A percentile compares a stretch with the other conserved stretches of the same genome.
Evolutionary conservation across 352 stramenopile genomes (phyloP).

Genomic region (Phytophthora idaei): DNA sequence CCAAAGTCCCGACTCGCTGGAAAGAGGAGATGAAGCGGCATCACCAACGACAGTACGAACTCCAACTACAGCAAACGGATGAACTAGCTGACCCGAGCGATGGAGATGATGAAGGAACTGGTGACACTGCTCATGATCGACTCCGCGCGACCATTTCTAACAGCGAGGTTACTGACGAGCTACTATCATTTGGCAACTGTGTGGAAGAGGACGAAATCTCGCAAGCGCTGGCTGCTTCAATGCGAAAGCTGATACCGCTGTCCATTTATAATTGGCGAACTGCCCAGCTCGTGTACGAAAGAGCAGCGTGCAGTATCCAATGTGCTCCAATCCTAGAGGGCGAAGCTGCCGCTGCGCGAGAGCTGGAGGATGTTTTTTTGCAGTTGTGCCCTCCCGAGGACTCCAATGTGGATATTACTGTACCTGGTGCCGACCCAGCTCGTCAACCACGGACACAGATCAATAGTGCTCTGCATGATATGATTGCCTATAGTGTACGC

Average conservation of each 20-base stretch:
- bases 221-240: constrained; percentile 48
- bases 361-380: constrained; percentile 67
- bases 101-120: constrained; percentile 32
- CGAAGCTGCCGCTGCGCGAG: constrained; percentile 42
- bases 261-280: constrained; percentile 76
- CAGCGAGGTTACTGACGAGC: constrained; percentile 25
- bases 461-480: constrained; percentile 46
- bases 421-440: constrained; percentile 8
- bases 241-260: constrained; percentile 59
- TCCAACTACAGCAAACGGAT: constrained; percentile 36
- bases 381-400: constrained; percentile 48
- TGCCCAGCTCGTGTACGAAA: constrained; percentile 66
- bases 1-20: constrained; percentile 36
- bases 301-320: constrained; percentile 56
- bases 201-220: constrained; percentile 85
- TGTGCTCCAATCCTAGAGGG: constrained; percentile 55
- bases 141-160: constrained; percentile 27
- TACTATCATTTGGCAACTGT: constrained; percentile 55
- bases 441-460: constrained; percentile 40
- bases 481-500: constrained; percentile 59
- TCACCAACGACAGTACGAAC: constrained; percentile 33
- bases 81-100: constrained; percentile 29
- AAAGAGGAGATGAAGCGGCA: constrained; percentile 49
- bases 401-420: constrained; percentile 15
- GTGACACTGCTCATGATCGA: constrained; percentile 14